Base-by-base conservation (phyloP, 768 basidiomycete species). In the Cystofilobasidium ferigula region DNA sequence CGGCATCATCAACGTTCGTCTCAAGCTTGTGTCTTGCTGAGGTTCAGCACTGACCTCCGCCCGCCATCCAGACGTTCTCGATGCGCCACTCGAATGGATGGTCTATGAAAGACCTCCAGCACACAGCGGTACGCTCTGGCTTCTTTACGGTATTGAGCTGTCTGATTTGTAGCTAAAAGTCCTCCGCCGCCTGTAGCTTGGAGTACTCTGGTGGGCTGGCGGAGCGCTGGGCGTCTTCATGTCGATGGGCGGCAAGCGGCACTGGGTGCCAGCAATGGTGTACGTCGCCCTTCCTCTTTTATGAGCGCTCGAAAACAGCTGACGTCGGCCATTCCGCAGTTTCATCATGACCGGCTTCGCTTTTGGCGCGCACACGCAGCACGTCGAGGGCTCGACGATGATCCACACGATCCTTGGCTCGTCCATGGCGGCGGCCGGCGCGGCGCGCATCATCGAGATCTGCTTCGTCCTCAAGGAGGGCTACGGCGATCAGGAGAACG, bases 321-420 rank as follows among this genome's bases (percentile, higher is more conserved):
- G 48, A 62, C 63, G 45, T 26, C 30, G 34, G 32, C 20, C 28
- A 12, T 18, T 45, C 3, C 45, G 40, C 67, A 90, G 87, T 57
- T 86, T 93, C 69, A 85, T 90, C 65, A 79, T 95, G 66, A 95
- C 93, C 0, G 93, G 93, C 8, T 94, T 88, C 85, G 91, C 86
- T 0, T 93, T 95, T 88, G 87, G 87, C 0, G 85, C 88, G 51
- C 92, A 95, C 70, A 83, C 83, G 0, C 92, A 97, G 77, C 84
- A 83, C 6, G 79, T 91, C 57, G 85, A 84, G 83, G 79, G 93
- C 43, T 89, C 89, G 0, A 88, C 89, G 0, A 84, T 84, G 78
- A 89, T 89, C 7, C 67, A 68, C 36, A 62, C 57, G n/a, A 45
- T 68, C 26, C 62, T 68, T 28, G 67, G 61, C 34, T 51, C 56